These are phyloP conservation scores for Xylaria sp. DNA, from an alignment of 495 filamentous ascomycete genomes.

Conservation along the genomic window DNA sequence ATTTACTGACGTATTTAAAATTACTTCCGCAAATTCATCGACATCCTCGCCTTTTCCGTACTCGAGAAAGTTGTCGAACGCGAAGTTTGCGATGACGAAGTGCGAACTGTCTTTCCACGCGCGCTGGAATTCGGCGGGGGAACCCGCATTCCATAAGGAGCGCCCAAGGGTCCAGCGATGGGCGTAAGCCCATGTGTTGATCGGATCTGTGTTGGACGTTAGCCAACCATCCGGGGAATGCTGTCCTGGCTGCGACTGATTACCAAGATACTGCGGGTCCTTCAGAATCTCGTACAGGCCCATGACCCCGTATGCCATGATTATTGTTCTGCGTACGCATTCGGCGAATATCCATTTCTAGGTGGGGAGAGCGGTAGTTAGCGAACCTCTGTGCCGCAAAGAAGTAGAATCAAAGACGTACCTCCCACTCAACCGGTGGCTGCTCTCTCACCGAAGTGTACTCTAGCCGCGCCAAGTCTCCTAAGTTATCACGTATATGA, in stretches of 20 bases:
- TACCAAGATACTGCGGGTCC: slow-evolving; percentile 24
- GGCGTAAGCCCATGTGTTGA: slow-evolving; percentile 30
- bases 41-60: slow-evolving; percentile 38
- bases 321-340: slow-evolving; percentile 40
- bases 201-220: slow-evolving; percentile 18
- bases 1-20: slow-evolving; percentile 36
- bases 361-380: not conserved
- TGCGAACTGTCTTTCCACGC: slow-evolving; percentile 36
- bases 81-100: slow-evolving; percentile 37
- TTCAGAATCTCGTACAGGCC: slow-evolving; percentile 35
- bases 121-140: slow-evolving; percentile 37
- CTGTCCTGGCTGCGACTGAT: not conserved
- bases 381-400: not conserved
- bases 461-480: slow-evolving; percentile 21
- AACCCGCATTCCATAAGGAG: slow-evolving; percentile 40
- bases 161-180: slow-evolving; percentile 44
- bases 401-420: slow-evolving; percentile 6
- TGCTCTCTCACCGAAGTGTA: not conserved
- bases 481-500: slow-evolving; percentile 37
- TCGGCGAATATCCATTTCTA: slow-evolving; percentile 46
- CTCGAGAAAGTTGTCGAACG: slow-evolving; percentile 37
- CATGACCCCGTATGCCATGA: slow-evolving; percentile 39
- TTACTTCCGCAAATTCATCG: slow-evolving; percentile 39
- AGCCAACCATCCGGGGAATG: not conserved
- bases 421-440: slow-evolving; percentile 36